Evolutionary conservation across 2,329 filamentous ascomycete species (phyloP).

Genomic region (Immersiporthe knoxdaviesiana): DNA sequence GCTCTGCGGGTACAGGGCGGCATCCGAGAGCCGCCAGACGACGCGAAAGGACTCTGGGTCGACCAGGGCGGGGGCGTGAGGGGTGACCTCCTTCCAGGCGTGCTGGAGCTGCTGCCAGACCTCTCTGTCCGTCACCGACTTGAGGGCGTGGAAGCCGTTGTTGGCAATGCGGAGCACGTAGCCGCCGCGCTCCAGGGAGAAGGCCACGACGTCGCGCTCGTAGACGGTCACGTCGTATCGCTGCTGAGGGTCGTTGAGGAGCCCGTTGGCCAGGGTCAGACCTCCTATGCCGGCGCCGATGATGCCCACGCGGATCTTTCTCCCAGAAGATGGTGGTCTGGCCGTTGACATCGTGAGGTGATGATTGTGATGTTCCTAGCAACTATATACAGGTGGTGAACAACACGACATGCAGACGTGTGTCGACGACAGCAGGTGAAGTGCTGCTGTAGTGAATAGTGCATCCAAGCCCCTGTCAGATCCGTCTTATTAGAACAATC

Average conservation of each 20-base stretch:
- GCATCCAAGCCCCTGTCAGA: too few species aligned
- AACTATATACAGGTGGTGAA: too few species aligned
- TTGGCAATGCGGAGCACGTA: constrained; percentile 8
- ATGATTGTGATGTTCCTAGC: background rate
- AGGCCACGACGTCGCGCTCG: background rate
- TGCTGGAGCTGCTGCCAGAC: background rate
- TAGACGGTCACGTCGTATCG: constrained; percentile 5
- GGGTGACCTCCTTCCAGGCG: background rate
- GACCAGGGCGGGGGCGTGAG: background rate
- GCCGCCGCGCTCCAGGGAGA: constrained; percentile 1
- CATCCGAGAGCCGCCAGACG: background rate
- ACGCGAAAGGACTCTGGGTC: background rate
- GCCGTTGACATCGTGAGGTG: background rate
- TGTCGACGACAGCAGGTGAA: background rate
- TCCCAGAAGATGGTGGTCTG: background rate
- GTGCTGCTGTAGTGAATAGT: too few species aligned
- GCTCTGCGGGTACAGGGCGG: background rate
- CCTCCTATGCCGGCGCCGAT: constrained; percentile 8
- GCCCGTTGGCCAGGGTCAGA: constrained; percentile 7
- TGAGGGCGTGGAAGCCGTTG: constrained; percentile 9
- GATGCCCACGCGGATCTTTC: background rate
- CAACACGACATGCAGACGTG: background rate
- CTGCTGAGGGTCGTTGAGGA: background rate
- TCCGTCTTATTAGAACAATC: too few species aligned
- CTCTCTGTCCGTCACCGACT: background rate